Evolutionary conservation across 208 protist genomes (phyloP), one percentile per base, ranked within the genome.

Genomic region (Polymyxa betae): DNA sequence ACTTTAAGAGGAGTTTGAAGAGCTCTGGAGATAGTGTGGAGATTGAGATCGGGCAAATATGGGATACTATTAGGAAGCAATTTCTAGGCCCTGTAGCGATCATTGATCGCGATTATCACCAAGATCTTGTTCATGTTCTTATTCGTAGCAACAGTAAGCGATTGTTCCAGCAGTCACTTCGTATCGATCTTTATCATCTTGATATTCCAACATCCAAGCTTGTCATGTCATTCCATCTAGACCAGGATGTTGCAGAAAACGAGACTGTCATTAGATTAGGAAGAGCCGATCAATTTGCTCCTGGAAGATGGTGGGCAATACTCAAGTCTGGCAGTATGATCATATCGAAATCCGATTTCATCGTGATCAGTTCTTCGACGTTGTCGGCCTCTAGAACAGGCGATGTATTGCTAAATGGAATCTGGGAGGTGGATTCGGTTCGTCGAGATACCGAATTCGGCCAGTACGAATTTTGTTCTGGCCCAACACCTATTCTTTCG

Each of bases 391-490:
- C 72, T n/a, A 5, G 72, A 20, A 82, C 35, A n/a, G 35, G 40
- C 72, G n/a, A n/a, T n/a, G n/a, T n/a, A n/a, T n/a, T 82, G 72
- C 5, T 82, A 5, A n/a, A n/a, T 20, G 5, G 16, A n/a, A 45
- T 45, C 5, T 82, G 72, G 72, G n/a, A 35, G 35, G 5, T 82
- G 35, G 72, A 82, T n/a, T 38, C 72, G 72, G 35, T 82, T 12
- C 5, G 72, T 5, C 5, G 72, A 35, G 72, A 82, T 20, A 45
- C 72, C 16, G 72, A 82, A 82, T 82, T 82, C 72, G 72, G 72
- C 72, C n/a, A 45, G n/a, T 82, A 45, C n/a, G 72, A 82, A n/a
- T 20, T 38, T 5, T 82, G 72, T n/a, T 60, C 49, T 5, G 24
- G 49, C 5, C 24, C 49, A 24, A 29, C 49, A 60, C 5, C 24